Percentiles rank a stretch among this genome's conserved stretches.
Evolutionary conservation across 306 rosid genomes (phyloP).

Genomic region (Luffa acutangula): DNA sequence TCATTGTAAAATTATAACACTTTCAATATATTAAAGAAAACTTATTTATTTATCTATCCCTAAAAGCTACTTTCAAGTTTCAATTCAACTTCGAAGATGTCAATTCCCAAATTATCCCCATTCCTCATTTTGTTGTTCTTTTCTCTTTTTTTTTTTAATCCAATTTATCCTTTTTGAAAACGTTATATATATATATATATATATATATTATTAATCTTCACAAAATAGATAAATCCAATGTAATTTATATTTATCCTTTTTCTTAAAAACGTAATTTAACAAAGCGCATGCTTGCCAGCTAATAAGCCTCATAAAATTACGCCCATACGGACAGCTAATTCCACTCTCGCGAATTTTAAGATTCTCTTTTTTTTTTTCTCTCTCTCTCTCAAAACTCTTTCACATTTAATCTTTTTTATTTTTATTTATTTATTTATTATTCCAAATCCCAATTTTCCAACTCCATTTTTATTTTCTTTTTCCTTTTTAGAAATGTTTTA

Average conservation of each 20-base stretch:
- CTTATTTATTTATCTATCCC: not conserved
- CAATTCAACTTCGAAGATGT: not conserved
- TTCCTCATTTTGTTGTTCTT: not conserved
- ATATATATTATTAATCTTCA: not conserved
- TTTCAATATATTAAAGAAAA: not conserved
- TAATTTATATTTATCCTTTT: not conserved
- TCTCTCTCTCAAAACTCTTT: not conserved
- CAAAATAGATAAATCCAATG: not conserved
- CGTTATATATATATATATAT: not conserved
- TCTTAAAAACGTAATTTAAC: not conserved
- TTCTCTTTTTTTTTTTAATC: not conserved
- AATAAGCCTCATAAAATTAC: constrained; percentile 51
- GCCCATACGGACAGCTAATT: constrained; percentile 67
- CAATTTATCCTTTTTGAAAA: not conserved
- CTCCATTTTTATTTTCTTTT: not conserved
- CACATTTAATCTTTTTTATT: no score
- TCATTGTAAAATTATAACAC: not conserved
- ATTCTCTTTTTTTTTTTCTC: not conserved
- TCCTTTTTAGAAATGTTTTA: not conserved
- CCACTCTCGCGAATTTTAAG: constrained; percentile 7
- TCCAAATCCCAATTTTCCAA: not conserved
- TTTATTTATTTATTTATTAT: not conserved
- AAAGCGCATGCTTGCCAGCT: constrained; percentile 77
- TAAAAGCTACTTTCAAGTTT: not conserved
- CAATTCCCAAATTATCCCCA: not conserved